These are phyloP conservation scores for Starmerella scarabaei DNA, from an alignment of 805 yeast genomes.

Conservation along the genomic window DNA sequence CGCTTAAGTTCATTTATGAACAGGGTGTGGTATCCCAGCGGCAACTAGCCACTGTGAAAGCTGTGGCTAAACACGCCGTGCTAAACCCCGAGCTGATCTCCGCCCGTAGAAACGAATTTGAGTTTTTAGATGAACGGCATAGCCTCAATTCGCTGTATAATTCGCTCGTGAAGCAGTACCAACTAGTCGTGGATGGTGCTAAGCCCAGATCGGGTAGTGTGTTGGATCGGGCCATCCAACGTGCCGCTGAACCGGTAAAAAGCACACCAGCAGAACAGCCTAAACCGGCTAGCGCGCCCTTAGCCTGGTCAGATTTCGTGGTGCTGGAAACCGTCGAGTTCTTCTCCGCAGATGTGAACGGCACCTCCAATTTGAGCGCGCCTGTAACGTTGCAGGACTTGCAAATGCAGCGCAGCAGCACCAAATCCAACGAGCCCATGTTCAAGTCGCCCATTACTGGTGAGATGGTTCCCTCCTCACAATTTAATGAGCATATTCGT, in stretches of 20 bases:
- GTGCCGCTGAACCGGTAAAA: slow-evolving; percentile 1
- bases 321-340: slow-evolving; percentile 59
- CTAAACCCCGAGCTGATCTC: slow-evolving; percentile 37
- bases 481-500: slow-evolving; percentile 55
- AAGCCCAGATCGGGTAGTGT: slow-evolving; percentile 19
- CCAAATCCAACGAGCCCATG: slow-evolving; percentile 23
- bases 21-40: slow-evolving; percentile 35
- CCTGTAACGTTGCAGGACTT: slow-evolving; percentile 14
- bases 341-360: slow-evolving; percentile 20
- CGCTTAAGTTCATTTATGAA: neutral
- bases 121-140: slow-evolving; percentile 49
- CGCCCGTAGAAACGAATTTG: slow-evolving; percentile 41
- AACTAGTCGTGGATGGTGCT: slow-evolving; percentile 26
- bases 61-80: slow-evolving; percentile 59
- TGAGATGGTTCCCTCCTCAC: slow-evolving; percentile 50
- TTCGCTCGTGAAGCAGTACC: slow-evolving; percentile 45
- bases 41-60: slow-evolving; percentile 57
- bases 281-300: slow-evolving; percentile 7
- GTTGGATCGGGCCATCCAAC: slow-evolving; percentile 9
- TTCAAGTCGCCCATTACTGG: slow-evolving; percentile 75
- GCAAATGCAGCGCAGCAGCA: slow-evolving; percentile 1
- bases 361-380: slow-evolving; percentile 35
- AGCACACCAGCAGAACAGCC: slow-evolving; percentile 29
- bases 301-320: slow-evolving; percentile 62
- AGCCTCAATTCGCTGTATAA: slow-evolving; percentile 43